Evolutionary conservation across 495 filamentous ascomycete species (phyloP), one percentile per base, ranked within the genome.

Genomic region (Aspergillus ostianus): DNA sequence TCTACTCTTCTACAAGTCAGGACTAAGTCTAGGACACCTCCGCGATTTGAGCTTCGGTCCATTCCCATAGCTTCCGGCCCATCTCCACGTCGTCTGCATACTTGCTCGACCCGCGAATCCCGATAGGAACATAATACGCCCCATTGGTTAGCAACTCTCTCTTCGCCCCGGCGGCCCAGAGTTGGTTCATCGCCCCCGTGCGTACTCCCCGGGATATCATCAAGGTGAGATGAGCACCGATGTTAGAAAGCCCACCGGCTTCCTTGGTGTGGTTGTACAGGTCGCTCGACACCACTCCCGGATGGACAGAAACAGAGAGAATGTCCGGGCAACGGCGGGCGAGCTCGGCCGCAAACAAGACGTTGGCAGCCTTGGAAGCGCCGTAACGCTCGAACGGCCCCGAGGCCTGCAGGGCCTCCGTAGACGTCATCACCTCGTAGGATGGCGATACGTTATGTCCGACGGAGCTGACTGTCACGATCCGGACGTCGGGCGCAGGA

Each of bases 281-380:
- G 1, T 82, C 74, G 13, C 86, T 90, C 4, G 65, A 53, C 27
- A 91, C 83, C 0, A 84, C 63, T 6, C 90, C 90, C 0, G 91
- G 90, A 55, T 92, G 87, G 0, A 91, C 75, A 0, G 86, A 64
- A 0, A 87, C 73, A 10, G 77, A 78, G 0, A 73, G 78, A 48
- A 90, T 81, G 30, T 77, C 68, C 0, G 84, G 85, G 65, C 88
- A 77, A 3, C 80, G 78, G 17, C 71, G 71, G 0, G 85, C 84
- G 15, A 93, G 75, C 62, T 89, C 87, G n/a, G 67, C 29, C 45
- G 82, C 80, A 52, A 85, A 84, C 46, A 87, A 58, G n/a, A 87
- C 74, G 57, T 86, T 87, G 26, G 84, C 85, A 32, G 84, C 80
- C 69, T 87, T 87, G 54, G 81, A 82, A 56, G 89, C 81, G 4